Evolutionary conservation across 441 rosid genomes (phyloP).

Genomic region (Dalechampia spathulata): DNA sequence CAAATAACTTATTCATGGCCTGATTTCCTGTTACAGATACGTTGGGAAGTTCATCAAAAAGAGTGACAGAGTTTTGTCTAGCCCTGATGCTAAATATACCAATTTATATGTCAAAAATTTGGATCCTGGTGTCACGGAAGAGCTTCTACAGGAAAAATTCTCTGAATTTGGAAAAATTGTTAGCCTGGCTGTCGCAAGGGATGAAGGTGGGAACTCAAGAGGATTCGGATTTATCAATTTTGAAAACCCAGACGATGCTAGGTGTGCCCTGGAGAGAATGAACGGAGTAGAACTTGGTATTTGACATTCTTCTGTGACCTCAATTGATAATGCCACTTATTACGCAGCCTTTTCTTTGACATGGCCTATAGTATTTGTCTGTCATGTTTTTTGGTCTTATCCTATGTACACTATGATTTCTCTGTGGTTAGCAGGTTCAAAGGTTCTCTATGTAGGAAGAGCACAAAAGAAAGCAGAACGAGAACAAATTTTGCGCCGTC

Average conservation of each 20-base stretch:
- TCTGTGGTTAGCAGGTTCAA: conserved; percentile 39
- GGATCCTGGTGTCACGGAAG: conserved; percentile 41
- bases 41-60: conserved; percentile 62
- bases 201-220: conserved; percentile 49
- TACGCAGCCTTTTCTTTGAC: background rate
- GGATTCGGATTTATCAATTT: conserved; percentile 84
- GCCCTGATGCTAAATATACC: conserved; percentile 25
- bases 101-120: conserved; percentile 74
- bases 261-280: conserved; percentile 47
- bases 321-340: background rate
- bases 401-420: background rate
- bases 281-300: conserved; percentile 47
- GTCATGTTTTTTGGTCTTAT: background rate
- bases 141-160: conserved; percentile 39
- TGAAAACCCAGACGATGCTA: conserved; percentile 51
- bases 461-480: conserved; percentile 74
- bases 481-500: conserved; percentile 33
- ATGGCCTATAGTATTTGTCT: background rate
- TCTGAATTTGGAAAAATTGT: conserved; percentile 56
- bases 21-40: conserved; percentile 29
- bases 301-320: background rate
- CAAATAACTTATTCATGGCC: background rate
- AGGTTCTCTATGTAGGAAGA: conserved; percentile 58
- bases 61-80: conserved; percentile 38
- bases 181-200: conserved; percentile 48